phyloP scores from a whole-genome alignment of 202 grass and related monocot genomes.

The Eragrostis tef region DNA sequence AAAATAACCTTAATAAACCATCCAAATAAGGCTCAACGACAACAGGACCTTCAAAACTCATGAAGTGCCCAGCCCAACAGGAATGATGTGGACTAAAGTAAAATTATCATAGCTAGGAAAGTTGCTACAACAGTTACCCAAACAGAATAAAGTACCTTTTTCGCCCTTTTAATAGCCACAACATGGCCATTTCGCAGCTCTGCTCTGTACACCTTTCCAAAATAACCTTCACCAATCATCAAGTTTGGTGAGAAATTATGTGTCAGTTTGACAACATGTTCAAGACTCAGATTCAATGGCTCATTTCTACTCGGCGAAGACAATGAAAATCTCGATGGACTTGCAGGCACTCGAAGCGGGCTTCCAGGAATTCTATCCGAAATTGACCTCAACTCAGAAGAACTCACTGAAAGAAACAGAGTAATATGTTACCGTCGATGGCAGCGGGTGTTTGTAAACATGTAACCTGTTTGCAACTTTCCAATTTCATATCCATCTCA shows the following conservation, averaged over 20 bases:
- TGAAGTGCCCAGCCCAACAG: constrained; percentile 17
- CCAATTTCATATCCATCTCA: background rate
- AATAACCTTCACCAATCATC: constrained; percentile 85
- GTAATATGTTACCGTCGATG: constrained; percentile 31
- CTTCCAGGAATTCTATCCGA: constrained; percentile 56
- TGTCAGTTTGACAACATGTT: constrained; percentile 76
- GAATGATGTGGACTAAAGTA: constrained; percentile 21
- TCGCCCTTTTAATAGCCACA: constrained; percentile 84
- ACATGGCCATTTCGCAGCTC: constrained; percentile 58
- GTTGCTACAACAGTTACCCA: constrained; percentile 2
- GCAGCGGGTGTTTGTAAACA: background rate
- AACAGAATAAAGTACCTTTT: constrained; percentile 63
- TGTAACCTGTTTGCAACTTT: too few species aligned
- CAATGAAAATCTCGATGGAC: constrained; percentile 89
- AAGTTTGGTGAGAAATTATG: constrained; percentile 68
- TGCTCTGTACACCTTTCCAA: constrained; percentile 85
- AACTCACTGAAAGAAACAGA: constrained; percentile 55
- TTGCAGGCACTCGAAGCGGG: constrained; percentile 68
- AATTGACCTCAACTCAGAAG: constrained; percentile 62
- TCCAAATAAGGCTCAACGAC: constrained; percentile 1
- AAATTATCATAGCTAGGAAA: constrained; percentile 11
- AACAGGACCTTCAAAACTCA: constrained; percentile 31
- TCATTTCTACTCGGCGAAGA: constrained; percentile 69
- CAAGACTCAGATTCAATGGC: constrained; percentile 70
- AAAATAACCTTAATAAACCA: background rate